These are phyloP conservation scores for Trypanosomatidae sp. DNA, from an alignment of 208 protist genomes.

Conservation along the genomic window DNA sequence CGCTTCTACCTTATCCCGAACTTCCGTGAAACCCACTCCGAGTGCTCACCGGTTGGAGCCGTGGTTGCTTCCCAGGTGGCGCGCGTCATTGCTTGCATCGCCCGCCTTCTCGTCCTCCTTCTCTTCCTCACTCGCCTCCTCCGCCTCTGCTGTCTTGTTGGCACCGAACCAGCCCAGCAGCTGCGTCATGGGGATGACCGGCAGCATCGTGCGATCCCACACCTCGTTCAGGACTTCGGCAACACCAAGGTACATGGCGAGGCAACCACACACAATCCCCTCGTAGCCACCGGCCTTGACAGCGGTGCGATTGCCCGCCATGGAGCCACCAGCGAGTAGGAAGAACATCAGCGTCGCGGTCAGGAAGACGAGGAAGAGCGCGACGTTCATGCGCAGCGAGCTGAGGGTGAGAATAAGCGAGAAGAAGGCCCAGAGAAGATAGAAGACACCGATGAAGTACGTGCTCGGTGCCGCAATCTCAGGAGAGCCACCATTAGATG, in stretches of 20 bases:
- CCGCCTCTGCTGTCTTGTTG: too few species aligned
- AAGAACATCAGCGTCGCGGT: conserved; percentile 34
- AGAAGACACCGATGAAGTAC: conserved; percentile 24
- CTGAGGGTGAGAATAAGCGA: conserved; percentile 26
- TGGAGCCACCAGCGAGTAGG: conserved; percentile 17
- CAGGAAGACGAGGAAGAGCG: conserved; percentile 29
- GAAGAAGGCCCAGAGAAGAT: conserved; percentile 27
- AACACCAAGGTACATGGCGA: conserved; percentile 57
- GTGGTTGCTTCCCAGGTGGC: too few species aligned
- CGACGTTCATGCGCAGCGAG: conserved; percentile 30
- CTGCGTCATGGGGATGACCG: conserved; percentile 35
- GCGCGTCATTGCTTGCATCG: too few species aligned
- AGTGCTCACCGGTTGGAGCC: too few species aligned
- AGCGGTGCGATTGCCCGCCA: conserved; percentile 14
- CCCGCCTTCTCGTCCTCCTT: too few species aligned
- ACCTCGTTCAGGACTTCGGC: conserved; percentile 46
- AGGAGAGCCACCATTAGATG: background rate
- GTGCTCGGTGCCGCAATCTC: background rate
- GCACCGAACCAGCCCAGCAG: conserved; percentile 25
- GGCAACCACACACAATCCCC: conserved; percentile 45
- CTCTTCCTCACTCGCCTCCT: too few species aligned
- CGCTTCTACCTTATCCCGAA: too few species aligned
- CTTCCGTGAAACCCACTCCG: too few species aligned
- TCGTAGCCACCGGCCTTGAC: conserved; percentile 38
- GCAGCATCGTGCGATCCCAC: conserved; percentile 41